Percentiles rank a stretch among this genome's conserved stretches.
These are phyloP conservation scores for Hortiboletus flavorubellus DNA, from an alignment of 768 basidiomycete species.

Conservation along the genomic window DNA sequence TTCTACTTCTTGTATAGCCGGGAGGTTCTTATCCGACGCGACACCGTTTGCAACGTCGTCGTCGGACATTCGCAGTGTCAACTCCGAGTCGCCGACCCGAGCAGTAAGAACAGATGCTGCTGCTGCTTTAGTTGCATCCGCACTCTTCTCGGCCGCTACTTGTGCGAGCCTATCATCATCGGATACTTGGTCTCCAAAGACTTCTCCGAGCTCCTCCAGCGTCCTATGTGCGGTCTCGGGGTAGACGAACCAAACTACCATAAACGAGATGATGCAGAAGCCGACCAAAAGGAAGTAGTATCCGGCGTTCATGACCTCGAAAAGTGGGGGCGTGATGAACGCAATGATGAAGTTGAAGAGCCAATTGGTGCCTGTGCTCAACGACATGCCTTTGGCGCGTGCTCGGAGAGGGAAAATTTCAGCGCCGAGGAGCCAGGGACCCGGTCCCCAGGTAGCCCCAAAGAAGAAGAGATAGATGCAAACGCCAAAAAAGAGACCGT, in stretches of 20 bases:
- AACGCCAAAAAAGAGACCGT: conserved; percentile 41
- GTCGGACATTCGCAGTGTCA: conserved; percentile 23
- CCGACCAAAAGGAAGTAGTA: conserved; percentile 52
- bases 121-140: conserved; percentile 5
- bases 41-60: conserved; percentile 12
- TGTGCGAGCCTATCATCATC: conserved; percentile 24
- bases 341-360: conserved; percentile 40
- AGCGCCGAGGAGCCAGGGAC: conserved; percentile 50
- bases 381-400: conserved; percentile 38
- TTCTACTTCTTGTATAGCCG: conserved; percentile 16
- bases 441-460: conserved; percentile 55
- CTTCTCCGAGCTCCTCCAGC: conserved; percentile 48
- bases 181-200: conserved; percentile 40
- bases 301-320: conserved; percentile 44
- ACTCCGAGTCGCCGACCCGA: conserved; percentile 21
- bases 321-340: conserved; percentile 56
- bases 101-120: conserved; percentile 15
- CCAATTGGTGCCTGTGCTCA: conserved; percentile 35
- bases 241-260: conserved; percentile 46
- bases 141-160: conserved; percentile 13
- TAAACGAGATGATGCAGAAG: conserved; percentile 43
- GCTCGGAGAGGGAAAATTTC: conserved; percentile 46
- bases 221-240: conserved; percentile 47
- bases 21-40: conserved; percentile 18
- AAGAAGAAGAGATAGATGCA: conserved; percentile 60